These are phyloP conservation scores for Polychaeton citri DNA, from an alignment of 2,329 filamentous ascomycete genomes.

Conservation along the genomic window DNA sequence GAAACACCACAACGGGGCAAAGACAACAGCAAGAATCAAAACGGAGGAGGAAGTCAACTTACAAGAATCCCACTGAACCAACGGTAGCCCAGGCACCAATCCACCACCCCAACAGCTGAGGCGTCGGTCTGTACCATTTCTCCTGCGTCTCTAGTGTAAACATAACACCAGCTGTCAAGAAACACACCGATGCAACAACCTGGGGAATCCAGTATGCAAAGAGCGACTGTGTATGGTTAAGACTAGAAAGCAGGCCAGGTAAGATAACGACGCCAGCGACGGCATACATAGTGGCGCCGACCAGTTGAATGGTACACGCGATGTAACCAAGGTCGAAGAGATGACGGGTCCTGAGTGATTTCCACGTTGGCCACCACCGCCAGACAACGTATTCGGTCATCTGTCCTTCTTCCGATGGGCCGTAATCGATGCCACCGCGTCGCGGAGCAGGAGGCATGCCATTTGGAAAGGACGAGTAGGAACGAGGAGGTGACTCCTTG, in stretches of 20 bases:
- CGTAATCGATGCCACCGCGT: slow-evolving; percentile 9
- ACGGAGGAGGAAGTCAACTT: slow-evolving; percentile 3
- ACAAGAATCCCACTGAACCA: slow-evolving; percentile 17
- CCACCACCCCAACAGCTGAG: slow-evolving; percentile 16
- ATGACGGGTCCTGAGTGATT: slow-evolving; percentile 13
- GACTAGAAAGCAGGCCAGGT: slow-evolving; percentile 13
- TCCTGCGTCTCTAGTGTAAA: slow-evolving; percentile 19
- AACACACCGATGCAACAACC: slow-evolving; percentile 15
- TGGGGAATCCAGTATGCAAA: slow-evolving; percentile 17
- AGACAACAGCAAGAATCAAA: too few species aligned
- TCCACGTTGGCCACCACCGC: slow-evolving; percentile 18
- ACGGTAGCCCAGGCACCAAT: slow-evolving; percentile 15
- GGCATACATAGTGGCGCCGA: slow-evolving; percentile 16
- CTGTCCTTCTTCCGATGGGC: slow-evolving; percentile 6
- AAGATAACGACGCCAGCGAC: slow-evolving; percentile 13
- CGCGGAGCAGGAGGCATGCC: slow-evolving; percentile 7
- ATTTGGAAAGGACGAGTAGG: slow-evolving; percentile 7
- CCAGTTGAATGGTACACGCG: slow-evolving; percentile 16
- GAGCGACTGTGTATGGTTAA: slow-evolving; percentile 11
- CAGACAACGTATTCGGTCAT: slow-evolving; percentile 9
- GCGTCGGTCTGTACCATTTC: slow-evolving; percentile 16
- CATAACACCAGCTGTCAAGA: slow-evolving; percentile 16
- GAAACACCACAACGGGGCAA: too few species aligned
- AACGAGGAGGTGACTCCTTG: slow-evolving; percentile 3
- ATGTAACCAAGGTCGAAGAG: slow-evolving; percentile 18